Conservation (phyloP, 1,284 basidiomycete species). For the Apiotrichum siamense region DNA sequence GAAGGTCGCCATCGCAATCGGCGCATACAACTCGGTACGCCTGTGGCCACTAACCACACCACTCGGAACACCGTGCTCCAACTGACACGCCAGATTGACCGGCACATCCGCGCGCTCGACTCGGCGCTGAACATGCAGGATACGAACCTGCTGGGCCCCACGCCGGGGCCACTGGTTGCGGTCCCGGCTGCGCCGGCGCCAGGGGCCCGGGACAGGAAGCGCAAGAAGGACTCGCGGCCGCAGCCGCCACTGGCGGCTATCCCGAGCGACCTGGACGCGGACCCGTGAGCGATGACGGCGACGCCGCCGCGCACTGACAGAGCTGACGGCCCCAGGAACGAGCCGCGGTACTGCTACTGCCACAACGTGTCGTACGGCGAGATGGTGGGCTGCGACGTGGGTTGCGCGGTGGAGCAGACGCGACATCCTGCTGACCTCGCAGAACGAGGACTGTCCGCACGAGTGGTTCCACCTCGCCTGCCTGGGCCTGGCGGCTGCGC, state of each 20-base stretch:
- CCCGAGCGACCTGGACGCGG: constrained; percentile 6
- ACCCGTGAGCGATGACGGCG: neutral
- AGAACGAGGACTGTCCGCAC: constrained; percentile 51
- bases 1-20: constrained; percentile 50
- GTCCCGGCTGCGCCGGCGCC: neutral
- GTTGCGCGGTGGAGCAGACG: too few species aligned
- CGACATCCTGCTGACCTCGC: constrained; percentile 11
- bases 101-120: constrained; percentile 52
- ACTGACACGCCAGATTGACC: constrained; percentile 44
- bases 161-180: neutral
- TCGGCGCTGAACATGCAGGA: constrained; percentile 45
- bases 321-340: constrained; percentile 32
- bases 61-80: neutral
- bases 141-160: constrained; percentile 39
- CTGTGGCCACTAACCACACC: too few species aligned
- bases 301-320: neutral
- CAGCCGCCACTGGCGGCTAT: neutral
- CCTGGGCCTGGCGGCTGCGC: constrained; percentile 31
- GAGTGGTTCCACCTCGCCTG: constrained; percentile 50
- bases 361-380: constrained; percentile 50
- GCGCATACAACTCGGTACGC: constrained; percentile 49
- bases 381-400: constrained; percentile 47
- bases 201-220: constrained; percentile 26
- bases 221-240: neutral
- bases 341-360: constrained; percentile 53